A percentile compares a stretch with the other conserved stretches of the same genome.
phyloP scores from a whole-genome alignment of 768 basidiomycete genomes.

The Lactarius hatsudake region DNA sequence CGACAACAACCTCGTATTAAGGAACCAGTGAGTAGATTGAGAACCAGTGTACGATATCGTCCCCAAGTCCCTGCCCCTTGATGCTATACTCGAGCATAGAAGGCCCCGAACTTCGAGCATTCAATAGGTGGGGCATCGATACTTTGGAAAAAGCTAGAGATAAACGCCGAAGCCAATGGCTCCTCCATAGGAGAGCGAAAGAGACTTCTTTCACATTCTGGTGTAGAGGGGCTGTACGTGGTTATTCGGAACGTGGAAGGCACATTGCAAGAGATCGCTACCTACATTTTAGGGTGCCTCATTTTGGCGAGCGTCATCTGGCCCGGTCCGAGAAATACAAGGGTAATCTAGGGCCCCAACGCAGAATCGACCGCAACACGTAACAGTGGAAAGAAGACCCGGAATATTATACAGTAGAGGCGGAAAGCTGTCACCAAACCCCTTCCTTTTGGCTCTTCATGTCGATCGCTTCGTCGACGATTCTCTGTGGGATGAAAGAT shows the following conservation, averaged over 20 bases:
- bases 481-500: neutral
- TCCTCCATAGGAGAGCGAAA: neutral
- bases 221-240: neutral
- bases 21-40: neutral
- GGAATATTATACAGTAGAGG: neutral
- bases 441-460: neutral
- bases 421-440: no score
- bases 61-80: neutral
- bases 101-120: no score
- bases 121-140: no score
- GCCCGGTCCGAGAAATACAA: neutral
- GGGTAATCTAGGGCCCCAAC: neutral
- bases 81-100: neutral
- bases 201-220: neutral
- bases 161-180: neutral
- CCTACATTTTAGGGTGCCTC: neutral
- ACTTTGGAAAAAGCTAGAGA: neutral
- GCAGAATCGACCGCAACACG: neutral
- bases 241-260: neutral
- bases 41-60: neutral
- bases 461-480: neutral
- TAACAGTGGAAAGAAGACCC: neutral
- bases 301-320: no score
- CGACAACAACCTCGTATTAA: neutral
- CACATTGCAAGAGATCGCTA: neutral